Conservation (phyloP, 768 basidiomycete genomes). For the Cyclocybe aegerita region DNA sequence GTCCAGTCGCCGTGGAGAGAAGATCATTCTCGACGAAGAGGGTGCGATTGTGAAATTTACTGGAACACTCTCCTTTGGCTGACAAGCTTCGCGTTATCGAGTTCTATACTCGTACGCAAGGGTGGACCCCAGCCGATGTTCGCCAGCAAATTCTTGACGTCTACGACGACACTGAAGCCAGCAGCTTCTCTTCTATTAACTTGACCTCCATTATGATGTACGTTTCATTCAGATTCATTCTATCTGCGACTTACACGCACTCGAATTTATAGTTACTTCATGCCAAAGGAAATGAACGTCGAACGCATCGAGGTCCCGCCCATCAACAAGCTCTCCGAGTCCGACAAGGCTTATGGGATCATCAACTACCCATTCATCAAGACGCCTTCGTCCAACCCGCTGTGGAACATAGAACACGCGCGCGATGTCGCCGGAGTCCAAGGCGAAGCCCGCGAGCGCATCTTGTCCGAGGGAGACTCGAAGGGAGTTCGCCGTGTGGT, state of each 20-base stretch:
- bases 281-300: conserved; percentile 11
- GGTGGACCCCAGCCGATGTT: conserved; percentile 8
- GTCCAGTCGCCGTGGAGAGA: conserved; percentile 3
- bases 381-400: no score
- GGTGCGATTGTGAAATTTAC: conserved; percentile 12
- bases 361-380: conserved; percentile 10
- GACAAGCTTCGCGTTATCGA: no score
- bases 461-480: no score
- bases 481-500: no score
- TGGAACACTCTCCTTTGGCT: no score
- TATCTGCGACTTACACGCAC: not conserved
- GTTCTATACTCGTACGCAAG: conserved; percentile 7
- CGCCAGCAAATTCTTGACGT: conserved; percentile 8
- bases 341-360: conserved; percentile 12
- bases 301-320: conserved; percentile 8
- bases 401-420: no score
- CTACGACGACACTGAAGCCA: conserved; percentile 13
- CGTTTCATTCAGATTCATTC: not conserved
- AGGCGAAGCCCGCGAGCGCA: no score
- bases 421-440: no score
- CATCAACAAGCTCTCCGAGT: conserved; percentile 8
- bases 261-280: conserved; percentile 8
- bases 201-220: conserved; percentile 19
- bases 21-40: conserved; percentile 9
- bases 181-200: conserved; percentile 16